A percentile compares a stretch with the other conserved stretches of the same genome.
These are phyloP conservation scores for Pseudomonodictys pantanalensis DNA, from an alignment of 495 filamentous ascomycete species.

Conservation along the genomic window DNA sequence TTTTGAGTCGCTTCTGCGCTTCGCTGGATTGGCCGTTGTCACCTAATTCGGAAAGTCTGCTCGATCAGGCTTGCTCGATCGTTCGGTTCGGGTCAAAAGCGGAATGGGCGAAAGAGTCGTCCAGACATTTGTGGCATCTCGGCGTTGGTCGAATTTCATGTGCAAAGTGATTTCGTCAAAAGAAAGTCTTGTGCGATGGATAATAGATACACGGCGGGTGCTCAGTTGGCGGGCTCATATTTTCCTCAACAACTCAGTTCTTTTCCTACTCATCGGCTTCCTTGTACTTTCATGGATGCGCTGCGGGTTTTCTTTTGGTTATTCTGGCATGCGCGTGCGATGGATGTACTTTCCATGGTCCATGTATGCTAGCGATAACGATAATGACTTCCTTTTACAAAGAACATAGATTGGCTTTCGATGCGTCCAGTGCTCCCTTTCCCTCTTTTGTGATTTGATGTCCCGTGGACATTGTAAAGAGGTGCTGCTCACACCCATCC, in stretches of 20 bases:
- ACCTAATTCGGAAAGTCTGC: conserved; percentile 9
- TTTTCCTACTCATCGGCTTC: conserved; percentile 11
- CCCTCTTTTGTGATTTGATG: too few relatives aligned
- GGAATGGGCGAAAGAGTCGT: conserved; percentile 5
- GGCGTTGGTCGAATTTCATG: conserved; percentile 28
- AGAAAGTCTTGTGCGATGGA: neutral
- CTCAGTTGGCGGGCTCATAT: neutral
- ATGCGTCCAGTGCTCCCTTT: too few relatives aligned
- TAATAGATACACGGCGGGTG: neutral
- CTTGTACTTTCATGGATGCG: conserved; percentile 4
- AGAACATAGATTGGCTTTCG: neutral
- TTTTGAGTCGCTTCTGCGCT: conserved; percentile 10
- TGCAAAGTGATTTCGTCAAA: conserved; percentile 5
- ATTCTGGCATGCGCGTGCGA: conserved; percentile 21
- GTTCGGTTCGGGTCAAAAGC: conserved; percentile 13
- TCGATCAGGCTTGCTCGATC: conserved; percentile 2
- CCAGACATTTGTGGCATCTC: conserved; percentile 21
- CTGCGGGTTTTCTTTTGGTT: conserved; percentile 29
- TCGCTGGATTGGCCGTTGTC: conserved; percentile 5
- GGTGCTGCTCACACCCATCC: neutral
- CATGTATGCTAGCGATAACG: conserved; percentile 22
- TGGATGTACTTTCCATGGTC: conserved; percentile 25
- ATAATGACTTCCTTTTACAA: conserved; percentile 26
- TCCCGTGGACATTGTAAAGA: neutral
- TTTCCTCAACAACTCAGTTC: neutral